Evolutionary conservation across 345 rosid species (phyloP), one percentile per base, ranked within the genome.

Genomic region (Passiflora organensis): DNA sequence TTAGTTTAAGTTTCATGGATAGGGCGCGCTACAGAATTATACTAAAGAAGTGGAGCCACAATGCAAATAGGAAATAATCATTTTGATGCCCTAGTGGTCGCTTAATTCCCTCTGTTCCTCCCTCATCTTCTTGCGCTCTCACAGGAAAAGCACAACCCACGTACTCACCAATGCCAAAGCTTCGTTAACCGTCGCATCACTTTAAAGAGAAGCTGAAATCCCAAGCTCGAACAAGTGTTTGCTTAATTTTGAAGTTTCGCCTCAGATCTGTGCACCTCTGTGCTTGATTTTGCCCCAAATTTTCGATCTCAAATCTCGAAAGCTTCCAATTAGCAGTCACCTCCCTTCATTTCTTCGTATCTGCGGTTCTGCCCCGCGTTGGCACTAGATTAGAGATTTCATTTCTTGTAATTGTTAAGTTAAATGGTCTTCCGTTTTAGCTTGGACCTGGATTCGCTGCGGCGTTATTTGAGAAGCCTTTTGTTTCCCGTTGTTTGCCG

Each of bases 261-360:
- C 23, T 15, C 66, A 68, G 84, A 79, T 79, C 84, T 41, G 66
- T n/a, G 8, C 36, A 22, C 45, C 47, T 60, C 22, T 60, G 10
- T 12, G 52, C 57, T 45, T 22, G 50, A 39, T 53, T 69, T 71
- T 53, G 25, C 32, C 25, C 51, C 19, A 16, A 63, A 36, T 69
- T 72, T 57, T 52, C 71, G 76, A 74, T 74, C 68, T 51, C 18
- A 6, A 9, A n/a, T n/a, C n/a, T n/a, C 46, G 6, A 36, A 17
- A 37, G 23, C 21, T 32, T 42, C 17, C 41, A 37, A 13, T 37
- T 37, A 37, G 8, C 41, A 1, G 13, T 6, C 41, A 9, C 41
- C 0, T 6, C 13, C 41, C 41, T 37, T 5, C 2, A 37, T 37
- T 37, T 37, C 13, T 37, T 13, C 13, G 11, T 9, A 9, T 37